Base-by-base conservation (phyloP, 1,139 yeast genomes). In the Meyerozyma sp. region DNA sequence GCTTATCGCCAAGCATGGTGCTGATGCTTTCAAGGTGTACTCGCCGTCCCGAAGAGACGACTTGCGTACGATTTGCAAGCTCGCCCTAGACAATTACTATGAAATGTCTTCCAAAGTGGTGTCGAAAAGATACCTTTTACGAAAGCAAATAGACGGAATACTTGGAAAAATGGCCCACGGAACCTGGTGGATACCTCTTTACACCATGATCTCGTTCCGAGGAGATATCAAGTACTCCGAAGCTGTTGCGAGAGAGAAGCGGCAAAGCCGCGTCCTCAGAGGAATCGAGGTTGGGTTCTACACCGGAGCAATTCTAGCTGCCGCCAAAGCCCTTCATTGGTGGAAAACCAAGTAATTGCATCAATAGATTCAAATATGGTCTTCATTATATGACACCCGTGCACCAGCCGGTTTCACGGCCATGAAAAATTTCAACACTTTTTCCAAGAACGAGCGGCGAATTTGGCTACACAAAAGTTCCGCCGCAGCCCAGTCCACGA, bases 141-240 rank as follows among this genome's bases (percentile, higher is more conserved):
- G 93, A 42, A 89, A 89, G 59, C 69, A 73, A 42, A 62, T 89
- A 6, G 97, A 91, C 58, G 77, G 77, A 44, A 50, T 78, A 4
- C 66, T 91, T 42, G 85, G 90, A 5, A 75, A 71, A 42, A 52
- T 71, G 13, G 65, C 61, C 27, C 63, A 62, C 47, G 72, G 72
- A 8, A 43, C 44, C 11, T 59, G 81, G 14, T 89, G 96, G 96
- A 67, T 88, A 35, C 96, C 97, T 1, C 66, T 91, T 56, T 91
- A 91, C 62, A 82, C 96, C 8, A 90, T 91, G 97, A 86, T 91
- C 3, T 84, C 95, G 1, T 91, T 91, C 65, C 71, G 96, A 50
- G 82, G 84, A 10, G 96, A 90, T 56, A 84, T 90, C 32, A 69
- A 84, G 4, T 91, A 91, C 58, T 76, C 90, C 1, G 70, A 72